Conservation (phyloP, 192 early-diverging fungal genomes). For the Coemansia sp. region DNA sequence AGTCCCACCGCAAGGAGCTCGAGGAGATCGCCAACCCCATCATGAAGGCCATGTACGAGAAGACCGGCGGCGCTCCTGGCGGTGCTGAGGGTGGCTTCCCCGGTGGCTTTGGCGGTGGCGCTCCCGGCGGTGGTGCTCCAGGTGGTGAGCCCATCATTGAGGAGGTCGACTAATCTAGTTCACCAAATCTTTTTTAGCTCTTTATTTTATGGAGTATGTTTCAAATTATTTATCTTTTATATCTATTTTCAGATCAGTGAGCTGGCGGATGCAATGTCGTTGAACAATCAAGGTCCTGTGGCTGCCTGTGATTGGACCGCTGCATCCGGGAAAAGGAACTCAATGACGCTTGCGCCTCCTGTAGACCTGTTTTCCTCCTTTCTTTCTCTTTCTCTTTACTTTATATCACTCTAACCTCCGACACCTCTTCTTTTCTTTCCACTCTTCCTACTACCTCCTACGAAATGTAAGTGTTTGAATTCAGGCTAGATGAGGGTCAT, state of each 20-base stretch:
- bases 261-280: neutral
- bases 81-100: conserved; percentile 75
- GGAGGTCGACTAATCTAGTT: conserved; percentile 69
- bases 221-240: neutral
- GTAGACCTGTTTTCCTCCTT: neutral
- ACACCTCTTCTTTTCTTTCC: neutral
- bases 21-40: conserved; percentile 95
- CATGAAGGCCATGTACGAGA: conserved; percentile 94
- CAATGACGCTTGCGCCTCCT: neutral
- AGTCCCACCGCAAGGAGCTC: conserved; percentile 91
- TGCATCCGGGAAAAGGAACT: neutral
- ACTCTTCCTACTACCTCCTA: neutral
- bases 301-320: conserved; percentile 36
- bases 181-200: neutral
- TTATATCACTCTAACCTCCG: neutral
- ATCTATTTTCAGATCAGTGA: neutral
- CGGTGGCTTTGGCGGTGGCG: conserved; percentile 66
- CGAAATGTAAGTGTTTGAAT: neutral
- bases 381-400: neutral
- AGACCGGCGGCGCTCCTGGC: conserved; percentile 67
- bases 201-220: neutral
- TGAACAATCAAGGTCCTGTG: conserved; percentile 1
- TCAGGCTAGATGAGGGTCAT: neutral
- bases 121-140: conserved; percentile 62
- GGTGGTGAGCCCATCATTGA: conserved; percentile 66